phyloP scores from a whole-genome alignment of 1,139 yeast genomes.

The Yamadazyma diddensiae region DNA sequence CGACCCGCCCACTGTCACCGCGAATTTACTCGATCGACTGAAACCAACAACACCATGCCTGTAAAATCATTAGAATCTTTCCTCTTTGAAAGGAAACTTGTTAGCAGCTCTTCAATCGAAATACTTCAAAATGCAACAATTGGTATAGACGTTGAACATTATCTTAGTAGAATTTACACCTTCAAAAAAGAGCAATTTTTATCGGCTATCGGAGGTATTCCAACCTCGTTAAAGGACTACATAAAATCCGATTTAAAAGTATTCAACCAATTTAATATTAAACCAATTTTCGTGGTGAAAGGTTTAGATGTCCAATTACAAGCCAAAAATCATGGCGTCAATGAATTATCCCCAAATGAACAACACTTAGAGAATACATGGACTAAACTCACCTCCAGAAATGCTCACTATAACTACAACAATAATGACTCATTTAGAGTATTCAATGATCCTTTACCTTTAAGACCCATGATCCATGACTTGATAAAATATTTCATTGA shows the following conservation, averaged over 20 bases:
- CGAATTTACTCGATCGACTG: background rate
- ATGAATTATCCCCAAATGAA: conserved; percentile 44
- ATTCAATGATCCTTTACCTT: conserved; percentile 43
- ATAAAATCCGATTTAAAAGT: conserved; percentile 62
- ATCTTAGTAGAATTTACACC: conserved; percentile 60
- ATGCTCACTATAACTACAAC: conserved; percentile 21
- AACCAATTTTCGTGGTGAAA: conserved; percentile 72
- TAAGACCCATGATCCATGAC: conserved; percentile 52
- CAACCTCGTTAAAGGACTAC: conserved; percentile 56
- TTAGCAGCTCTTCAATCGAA: conserved; percentile 62
- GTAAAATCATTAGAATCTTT: conserved; percentile 71
- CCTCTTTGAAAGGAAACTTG: conserved; percentile 66
- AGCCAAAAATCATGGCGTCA: conserved; percentile 26
- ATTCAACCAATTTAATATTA: conserved; percentile 60
- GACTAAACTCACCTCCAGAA: conserved; percentile 34
- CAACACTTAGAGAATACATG: conserved; percentile 46
- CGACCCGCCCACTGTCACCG: background rate
- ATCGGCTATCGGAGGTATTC: conserved; percentile 84
- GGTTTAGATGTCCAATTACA: conserved; percentile 49
- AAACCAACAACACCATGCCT: too few species aligned
- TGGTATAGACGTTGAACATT: conserved; percentile 86
- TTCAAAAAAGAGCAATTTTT: conserved; percentile 67
- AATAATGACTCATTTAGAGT: conserved; percentile 44
- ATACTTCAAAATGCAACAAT: conserved; percentile 64
- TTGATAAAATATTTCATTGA: conserved; percentile 57